Percentiles rank a stretch among this genome's conserved stretches.
phyloP scores from a whole-genome alignment of 2,329 filamentous ascomycete genomes.

The Penicillium corylophilum region DNA sequence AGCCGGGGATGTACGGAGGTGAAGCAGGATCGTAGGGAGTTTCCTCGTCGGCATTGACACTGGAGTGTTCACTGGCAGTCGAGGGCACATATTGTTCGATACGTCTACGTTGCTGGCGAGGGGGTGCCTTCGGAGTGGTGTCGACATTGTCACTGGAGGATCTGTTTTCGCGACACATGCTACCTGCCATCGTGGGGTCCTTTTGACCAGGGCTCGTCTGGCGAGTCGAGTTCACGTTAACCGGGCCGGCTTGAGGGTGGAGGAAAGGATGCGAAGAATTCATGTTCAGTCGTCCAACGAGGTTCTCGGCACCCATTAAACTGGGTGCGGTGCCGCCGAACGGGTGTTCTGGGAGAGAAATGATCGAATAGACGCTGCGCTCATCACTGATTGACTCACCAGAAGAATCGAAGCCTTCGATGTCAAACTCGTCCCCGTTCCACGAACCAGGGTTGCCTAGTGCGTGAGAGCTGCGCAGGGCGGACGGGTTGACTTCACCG shows the following conservation, averaged over 20 bases:
- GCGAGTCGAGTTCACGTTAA: slow-evolving; percentile 32
- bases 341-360: slow-evolving; percentile 37
- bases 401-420: slow-evolving; percentile 42
- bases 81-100: slow-evolving; percentile 42
- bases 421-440: slow-evolving; percentile 35
- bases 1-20: slow-evolving; percentile 6
- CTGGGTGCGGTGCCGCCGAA: slow-evolving; percentile 44
- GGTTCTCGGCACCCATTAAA: slow-evolving; percentile 49
- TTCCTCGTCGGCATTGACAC: slow-evolving; percentile 15
- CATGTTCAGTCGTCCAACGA: slow-evolving; percentile 50
- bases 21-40: slow-evolving; percentile 5
- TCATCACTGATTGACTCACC: slow-evolving; percentile 43
- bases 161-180: slow-evolving; percentile 11
- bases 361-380: slow-evolving; percentile 37
- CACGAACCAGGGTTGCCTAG: slow-evolving; percentile 38
- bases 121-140: slow-evolving; percentile 31
- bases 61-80: slow-evolving; percentile 38
- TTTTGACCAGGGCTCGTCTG: slow-evolving; percentile 33
- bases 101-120: slow-evolving; percentile 32
- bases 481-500: slow-evolving; percentile 60
- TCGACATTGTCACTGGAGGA: slow-evolving; percentile 20
- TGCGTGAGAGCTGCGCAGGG: slow-evolving; percentile 53
- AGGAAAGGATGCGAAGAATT: slow-evolving; percentile 41
- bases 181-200: slow-evolving; percentile 21
- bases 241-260: slow-evolving; percentile 27